Base-by-base conservation (phyloP, 2,329 filamentous ascomycete genomes). In the Penicillium thymicola region DNA sequence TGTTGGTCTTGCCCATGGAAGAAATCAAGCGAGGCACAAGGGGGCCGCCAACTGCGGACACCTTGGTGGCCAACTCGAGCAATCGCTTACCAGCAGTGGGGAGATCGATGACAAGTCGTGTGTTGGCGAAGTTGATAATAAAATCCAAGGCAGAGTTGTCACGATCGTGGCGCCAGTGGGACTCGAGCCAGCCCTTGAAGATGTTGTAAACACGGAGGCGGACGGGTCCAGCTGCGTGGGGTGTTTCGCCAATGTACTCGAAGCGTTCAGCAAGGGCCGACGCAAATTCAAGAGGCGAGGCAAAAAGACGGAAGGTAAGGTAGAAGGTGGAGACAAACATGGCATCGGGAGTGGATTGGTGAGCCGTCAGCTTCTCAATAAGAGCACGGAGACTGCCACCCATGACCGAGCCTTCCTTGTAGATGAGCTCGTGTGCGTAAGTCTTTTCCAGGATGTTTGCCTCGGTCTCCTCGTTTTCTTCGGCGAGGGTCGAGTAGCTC, bases 171-270 rank as follows among this genome's bases (percentile, higher is more conserved):
- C 89, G 86, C 93, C 94, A 99, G 74, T 99, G 92, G 7, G 89
- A 94, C 76, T 97, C 94, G 21, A 99, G 79, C 94, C 94, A 99
- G 41, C 90, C 89, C 75, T 99, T 99, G 81, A 99, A 91, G 55
- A 92, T 88, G 71, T 99, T 97, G 79, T 95, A 97, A 1, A 97
- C 91, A 50, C 94, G 86, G 46, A 99, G 79, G 49, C 92, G 87
- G 23, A 97, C 93, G 0, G 93, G 90, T 3, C 82, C 84, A 23
- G 92, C 87, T 60, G 92, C 84, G 57, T 86, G 83, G 23, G 86
- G 84, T 46, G 87, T 89, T 58, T 94, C 89, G 13, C 85, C 89
- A 37, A 96, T 89, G 65, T 97, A 96, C 57, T 97, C 90, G 72
- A 96, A 99, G 30, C 95, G 87, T 55, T 94, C 89, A 51, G 95